Evolutionary conservation across 129 eudicot species (phyloP), one percentile per base, ranked within the genome.

Genomic region (Ambrosia artemisiifolia): DNA sequence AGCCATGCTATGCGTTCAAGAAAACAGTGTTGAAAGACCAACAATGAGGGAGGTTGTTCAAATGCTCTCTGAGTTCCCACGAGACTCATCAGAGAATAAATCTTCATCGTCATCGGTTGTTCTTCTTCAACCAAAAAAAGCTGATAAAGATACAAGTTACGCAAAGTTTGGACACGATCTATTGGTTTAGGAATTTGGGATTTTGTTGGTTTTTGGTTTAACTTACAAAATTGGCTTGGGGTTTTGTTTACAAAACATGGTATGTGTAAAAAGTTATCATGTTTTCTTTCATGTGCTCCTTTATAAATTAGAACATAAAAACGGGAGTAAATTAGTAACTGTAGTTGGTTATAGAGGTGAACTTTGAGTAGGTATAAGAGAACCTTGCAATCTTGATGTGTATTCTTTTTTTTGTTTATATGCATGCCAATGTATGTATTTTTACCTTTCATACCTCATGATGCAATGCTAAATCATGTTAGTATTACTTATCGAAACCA

Each of bases 21-120:
- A 89, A 32, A 85, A 85, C 28, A 93, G 96, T 46, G 80, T 87
- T 18, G 95, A 85, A 51, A 82, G 98, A 42, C 98, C 98, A 5
- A 87, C 95, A 10, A 89, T 93, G 98, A 83, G 98, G 51, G 96
- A 89, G 55, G 96, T 93, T 28, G 90, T 89, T 65, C 96, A 93
- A 16, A 93, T 93, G 95, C 56, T 93, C 3, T 80, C 90, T 0
- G 95, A 89, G 35, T 87, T 69, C 53, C 92, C 98, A 17, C 85
- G 84, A 5, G 82, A 77, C 38, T 49, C 86, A 0, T 71, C 70
- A 2, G 77, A 77, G 43, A 36, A 71, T 51, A 87, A 85, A 48
- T 48, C 86, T 0, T 77, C 87, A 7, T 81, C 95, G 11, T 85
- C 96, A n/a, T 70, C 81, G 0, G 43, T 72, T 30, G 57, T 65